Conservation (phyloP, 139 green algal genomes). For the Ettlia oleoabundans region DNA sequence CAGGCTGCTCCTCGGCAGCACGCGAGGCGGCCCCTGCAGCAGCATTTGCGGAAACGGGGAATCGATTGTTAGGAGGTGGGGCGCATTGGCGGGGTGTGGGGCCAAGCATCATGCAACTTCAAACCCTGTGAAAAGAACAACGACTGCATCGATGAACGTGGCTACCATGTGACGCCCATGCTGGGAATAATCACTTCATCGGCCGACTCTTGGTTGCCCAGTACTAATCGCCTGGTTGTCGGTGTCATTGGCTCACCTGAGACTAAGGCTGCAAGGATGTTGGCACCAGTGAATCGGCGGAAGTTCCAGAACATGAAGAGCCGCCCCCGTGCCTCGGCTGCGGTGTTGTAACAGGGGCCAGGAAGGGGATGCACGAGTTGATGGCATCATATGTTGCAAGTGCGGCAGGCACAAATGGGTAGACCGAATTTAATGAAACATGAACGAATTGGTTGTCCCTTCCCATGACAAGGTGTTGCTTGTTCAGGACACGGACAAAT, state of each 20-base stretch:
- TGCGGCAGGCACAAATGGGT: not conserved
- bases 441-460: no score
- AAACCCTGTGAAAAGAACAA: not conserved
- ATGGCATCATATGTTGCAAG: not conserved
- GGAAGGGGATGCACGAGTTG: no score
- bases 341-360: no score
- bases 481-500: no score
- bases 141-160: no score
- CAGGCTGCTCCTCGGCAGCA: conserved; percentile 28
- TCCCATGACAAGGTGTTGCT: no score
- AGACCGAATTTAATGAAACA: not conserved
- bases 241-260: conserved; percentile 44
- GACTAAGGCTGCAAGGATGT: conserved; percentile 64
- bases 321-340: conserved; percentile 52
- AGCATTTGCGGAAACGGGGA: not conserved
- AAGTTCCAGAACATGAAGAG: conserved; percentile 93
- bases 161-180: no score
- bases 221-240: no score
- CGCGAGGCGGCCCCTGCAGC: conserved; percentile 3
- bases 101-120: not conserved
- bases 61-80: no score
- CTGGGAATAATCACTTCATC: no score
- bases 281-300: conserved; percentile 50
- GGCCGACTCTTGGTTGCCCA: no score
- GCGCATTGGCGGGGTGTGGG: no score